Conservation (phyloP, 2,329 filamentous ascomycete genomes). For the Phyllosticta citribraziliensis region DNA sequence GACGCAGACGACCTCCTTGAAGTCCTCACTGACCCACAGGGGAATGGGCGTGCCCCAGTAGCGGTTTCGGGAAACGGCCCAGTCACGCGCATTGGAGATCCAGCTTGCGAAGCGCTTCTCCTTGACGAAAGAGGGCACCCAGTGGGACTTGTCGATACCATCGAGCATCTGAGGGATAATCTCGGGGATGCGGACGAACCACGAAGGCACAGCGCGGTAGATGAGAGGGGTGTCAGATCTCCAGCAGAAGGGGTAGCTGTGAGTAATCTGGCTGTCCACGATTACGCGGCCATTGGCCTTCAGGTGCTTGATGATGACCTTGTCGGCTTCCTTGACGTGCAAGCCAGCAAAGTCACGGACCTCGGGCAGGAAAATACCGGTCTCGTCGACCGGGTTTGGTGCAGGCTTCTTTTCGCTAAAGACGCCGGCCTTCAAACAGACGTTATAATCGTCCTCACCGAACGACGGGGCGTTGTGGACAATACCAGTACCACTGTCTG, state of each 20-base stretch:
- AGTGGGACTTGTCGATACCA: slow-evolving; percentile 81
- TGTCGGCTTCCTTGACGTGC: slow-evolving; percentile 88
- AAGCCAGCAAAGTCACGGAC: slow-evolving; percentile 74
- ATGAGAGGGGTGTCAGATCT: slow-evolving; percentile 93
- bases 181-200: slow-evolving; percentile 83
- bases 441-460: slow-evolving; percentile 91
- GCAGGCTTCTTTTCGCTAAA: slow-evolving; percentile 67
- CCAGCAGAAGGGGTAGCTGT: slow-evolving; percentile 90
- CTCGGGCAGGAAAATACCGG: slow-evolving; percentile 66
- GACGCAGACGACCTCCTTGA: slow-evolving; percentile 76
- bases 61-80: slow-evolving; percentile 88
- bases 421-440: slow-evolving; percentile 65
- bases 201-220: slow-evolving; percentile 82
- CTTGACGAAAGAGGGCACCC: slow-evolving; percentile 86
- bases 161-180: slow-evolving; percentile 82
- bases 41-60: slow-evolving; percentile 95
- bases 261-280: slow-evolving; percentile 76
- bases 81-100: slow-evolving; percentile 85
- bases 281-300: slow-evolving; percentile 68
- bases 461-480: slow-evolving; percentile 91
- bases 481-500: slow-evolving; percentile 83
- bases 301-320: slow-evolving; percentile 81
- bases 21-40: slow-evolving; percentile 83
- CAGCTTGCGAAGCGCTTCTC: slow-evolving; percentile 85
- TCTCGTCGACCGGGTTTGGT: slow-evolving; percentile 85